Percentiles rank a stretch among this genome's conserved stretches.
phyloP scores from a whole-genome alignment of 371 early-diverging fungal genomes.

The Mortierella sp. region DNA sequence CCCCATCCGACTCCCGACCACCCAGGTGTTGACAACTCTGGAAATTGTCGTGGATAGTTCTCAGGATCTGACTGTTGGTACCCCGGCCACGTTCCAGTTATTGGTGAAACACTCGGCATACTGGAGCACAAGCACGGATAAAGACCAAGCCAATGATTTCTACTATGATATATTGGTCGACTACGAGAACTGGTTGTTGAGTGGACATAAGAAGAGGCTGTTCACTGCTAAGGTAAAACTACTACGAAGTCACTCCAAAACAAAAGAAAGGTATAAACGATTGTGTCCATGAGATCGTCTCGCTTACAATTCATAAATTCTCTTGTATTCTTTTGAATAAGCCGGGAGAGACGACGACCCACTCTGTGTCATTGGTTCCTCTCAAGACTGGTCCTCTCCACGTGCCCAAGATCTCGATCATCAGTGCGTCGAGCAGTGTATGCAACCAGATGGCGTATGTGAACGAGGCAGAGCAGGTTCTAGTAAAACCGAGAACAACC shows the following conservation, averaged over 20 bases:
- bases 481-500: slow-evolving; percentile 71
- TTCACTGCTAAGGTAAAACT: slow-evolving; percentile 68
- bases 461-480: slow-evolving; percentile 73
- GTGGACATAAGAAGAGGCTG: slow-evolving; percentile 72
- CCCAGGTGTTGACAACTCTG: slow-evolving; percentile 66
- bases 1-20: slow-evolving; percentile 51
- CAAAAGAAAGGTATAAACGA: background rate
- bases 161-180: slow-evolving; percentile 77
- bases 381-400: slow-evolving; percentile 74
- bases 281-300: no score
- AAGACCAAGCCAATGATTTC: slow-evolving; percentile 58
- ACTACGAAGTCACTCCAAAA: background rate
- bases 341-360: slow-evolving; percentile 66
- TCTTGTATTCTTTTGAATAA: no score
- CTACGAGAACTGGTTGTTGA: slow-evolving; percentile 76
- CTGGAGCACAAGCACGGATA: slow-evolving; percentile 59
- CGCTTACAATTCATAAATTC: no score
- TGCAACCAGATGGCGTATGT: slow-evolving; percentile 69
- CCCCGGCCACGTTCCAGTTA: slow-evolving; percentile 66
- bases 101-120: slow-evolving; percentile 69
- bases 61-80: slow-evolving; percentile 64
- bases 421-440: slow-evolving; percentile 60
- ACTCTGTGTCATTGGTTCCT: slow-evolving; percentile 69
- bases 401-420: slow-evolving; percentile 66
- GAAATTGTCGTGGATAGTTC: slow-evolving; percentile 62